Base-by-base conservation (phyloP, 371 early-diverging fungal genomes). In the Blakeslea trispora region DNA sequence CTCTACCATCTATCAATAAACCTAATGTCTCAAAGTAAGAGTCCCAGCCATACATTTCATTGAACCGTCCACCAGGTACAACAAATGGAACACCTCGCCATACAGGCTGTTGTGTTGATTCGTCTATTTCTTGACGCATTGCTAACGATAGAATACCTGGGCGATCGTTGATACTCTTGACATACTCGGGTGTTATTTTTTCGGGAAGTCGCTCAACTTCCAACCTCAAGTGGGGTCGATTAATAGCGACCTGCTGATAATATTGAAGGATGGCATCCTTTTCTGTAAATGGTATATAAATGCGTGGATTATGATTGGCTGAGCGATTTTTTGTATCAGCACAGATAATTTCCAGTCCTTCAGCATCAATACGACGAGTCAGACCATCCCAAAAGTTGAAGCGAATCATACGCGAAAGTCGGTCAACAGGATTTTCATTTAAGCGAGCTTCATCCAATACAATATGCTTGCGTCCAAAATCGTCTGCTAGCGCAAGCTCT, bases 11-110 rank as follows among this genome's bases (percentile, higher is more conserved):
- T 5, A 81, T 81, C 41, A 93, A 61, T 35, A 97, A 68, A 2
- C 95, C 97, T 14, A 95, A 71, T 0, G 90, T 77, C 59, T 91
- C 93, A 77, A 97, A 97, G 68, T 95, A 95, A 28, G 88, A 87
- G 66, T 97, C 96, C 97, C 96, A 96, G 1, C 96, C 96, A 66
- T 97, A 97, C 91, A 93, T 94, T 73, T 97, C 97, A 66, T 96
- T 97, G 75, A 96, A 97, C 2, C 97, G 81, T 2, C 97, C 97
- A n/a, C 97, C 97, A 0, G 96, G 97, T 2, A 97, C 96, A 15
- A 95, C 89, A 65, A 95, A 97, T 1, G 95, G 93, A 5, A 88
- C 84, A 10, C 94, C 95, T 23, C 69, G 65, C 58, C 87, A 74
- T 4, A 55, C 50, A 19, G 69, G 61, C 13, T 68, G 58, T 3